These are phyloP conservation scores for Penicillium tannophilum DNA, from an alignment of 495 filamentous ascomycete species.

Conservation along the genomic window DNA sequence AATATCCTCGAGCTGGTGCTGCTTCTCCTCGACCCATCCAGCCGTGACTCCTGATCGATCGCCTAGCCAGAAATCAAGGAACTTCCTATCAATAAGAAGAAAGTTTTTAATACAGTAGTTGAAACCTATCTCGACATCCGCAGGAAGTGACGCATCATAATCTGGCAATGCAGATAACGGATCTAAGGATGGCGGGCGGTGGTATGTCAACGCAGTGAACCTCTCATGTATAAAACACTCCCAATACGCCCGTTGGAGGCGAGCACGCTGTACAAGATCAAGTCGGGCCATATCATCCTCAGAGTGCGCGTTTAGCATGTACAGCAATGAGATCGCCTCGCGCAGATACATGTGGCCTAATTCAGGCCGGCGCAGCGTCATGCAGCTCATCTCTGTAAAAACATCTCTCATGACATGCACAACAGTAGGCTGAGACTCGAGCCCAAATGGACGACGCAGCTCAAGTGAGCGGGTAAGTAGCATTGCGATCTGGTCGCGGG, in stretches of 20 bases:
- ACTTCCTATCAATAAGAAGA: slow-evolving; percentile 24
- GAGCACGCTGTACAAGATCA: slow-evolving; percentile 22
- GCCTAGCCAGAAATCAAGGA: slow-evolving; percentile 30
- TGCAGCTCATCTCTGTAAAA: slow-evolving; percentile 32
- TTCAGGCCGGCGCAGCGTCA: slow-evolving; percentile 28
- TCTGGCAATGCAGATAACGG: slow-evolving; percentile 24
- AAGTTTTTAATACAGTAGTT: slow-evolving; percentile 30
- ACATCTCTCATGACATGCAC: slow-evolving; percentile 22
- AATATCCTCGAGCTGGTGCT: slow-evolving; percentile 29
- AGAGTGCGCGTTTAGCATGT: slow-evolving; percentile 28
- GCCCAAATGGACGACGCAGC: slow-evolving; percentile 20
- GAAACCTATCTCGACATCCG: slow-evolving; percentile 23
- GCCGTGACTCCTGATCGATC: slow-evolving; percentile 27
- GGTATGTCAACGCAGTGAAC: slow-evolving; percentile 31
- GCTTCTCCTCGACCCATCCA: slow-evolving; percentile 32
- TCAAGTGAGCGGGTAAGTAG: slow-evolving; percentile 30
- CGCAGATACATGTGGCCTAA: slow-evolving; percentile 36
- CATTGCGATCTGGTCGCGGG: slow-evolving; percentile 14
- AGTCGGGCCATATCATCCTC: slow-evolving; percentile 19
- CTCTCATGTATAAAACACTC: slow-evolving; percentile 39
- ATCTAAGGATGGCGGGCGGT: slow-evolving; percentile 24
- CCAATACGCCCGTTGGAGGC: slow-evolving; percentile 34
- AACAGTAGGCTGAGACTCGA: slow-evolving; percentile 24
- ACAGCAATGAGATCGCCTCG: slow-evolving; percentile 32
- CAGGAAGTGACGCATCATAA: slow-evolving; percentile 22